Percentiles rank a stretch among this genome's conserved stretches.
phyloP scores from a whole-genome alignment of 257 asterid species.

The Leptodermis oblonga region DNA sequence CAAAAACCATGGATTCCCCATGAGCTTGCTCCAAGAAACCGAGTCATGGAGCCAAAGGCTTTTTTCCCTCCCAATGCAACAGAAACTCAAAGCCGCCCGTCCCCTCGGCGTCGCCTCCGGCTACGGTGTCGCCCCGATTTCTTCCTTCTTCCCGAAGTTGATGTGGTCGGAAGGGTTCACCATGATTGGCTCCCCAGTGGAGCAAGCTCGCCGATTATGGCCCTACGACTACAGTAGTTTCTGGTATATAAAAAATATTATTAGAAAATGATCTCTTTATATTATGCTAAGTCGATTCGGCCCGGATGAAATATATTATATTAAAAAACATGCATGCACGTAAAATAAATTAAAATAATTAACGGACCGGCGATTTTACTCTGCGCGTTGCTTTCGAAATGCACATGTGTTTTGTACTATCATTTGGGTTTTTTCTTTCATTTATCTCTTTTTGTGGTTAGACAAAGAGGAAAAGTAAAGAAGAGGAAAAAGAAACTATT shows the following conservation, averaged over 20 bases:
- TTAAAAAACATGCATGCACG: neutral
- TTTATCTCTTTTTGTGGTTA: neutral
- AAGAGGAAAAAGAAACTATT: neutral
- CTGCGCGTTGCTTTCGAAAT: neutral
- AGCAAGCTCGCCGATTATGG: slow-evolving; percentile 82
- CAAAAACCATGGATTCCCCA: slow-evolving; percentile 47
- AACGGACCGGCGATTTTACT: no score
- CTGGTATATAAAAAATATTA: slow-evolving; percentile 44
- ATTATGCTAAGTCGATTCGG: no score
- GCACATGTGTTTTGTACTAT: neutral
- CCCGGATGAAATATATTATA: neutral
- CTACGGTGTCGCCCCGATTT: slow-evolving; percentile 75
- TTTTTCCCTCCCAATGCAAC: slow-evolving; percentile 76
- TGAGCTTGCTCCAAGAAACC: slow-evolving; percentile 34
- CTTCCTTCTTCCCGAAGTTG: slow-evolving; percentile 69
- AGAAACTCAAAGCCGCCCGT: slow-evolving; percentile 73
- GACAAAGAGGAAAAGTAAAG: slow-evolving; percentile 7
- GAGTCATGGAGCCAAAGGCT: slow-evolving; percentile 40
- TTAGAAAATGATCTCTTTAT: no score
- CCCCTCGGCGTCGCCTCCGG: slow-evolving; percentile 56
- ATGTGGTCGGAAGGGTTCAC: slow-evolving; percentile 99
- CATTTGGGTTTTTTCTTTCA: neutral
- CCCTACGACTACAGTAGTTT: slow-evolving; percentile 51
- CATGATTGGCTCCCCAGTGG: slow-evolving; percentile 64
- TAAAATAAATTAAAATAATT: neutral